Evolutionary conservation across 1,139 yeast species (phyloP).

Genomic region (Sugiyamaella japonica): DNA sequence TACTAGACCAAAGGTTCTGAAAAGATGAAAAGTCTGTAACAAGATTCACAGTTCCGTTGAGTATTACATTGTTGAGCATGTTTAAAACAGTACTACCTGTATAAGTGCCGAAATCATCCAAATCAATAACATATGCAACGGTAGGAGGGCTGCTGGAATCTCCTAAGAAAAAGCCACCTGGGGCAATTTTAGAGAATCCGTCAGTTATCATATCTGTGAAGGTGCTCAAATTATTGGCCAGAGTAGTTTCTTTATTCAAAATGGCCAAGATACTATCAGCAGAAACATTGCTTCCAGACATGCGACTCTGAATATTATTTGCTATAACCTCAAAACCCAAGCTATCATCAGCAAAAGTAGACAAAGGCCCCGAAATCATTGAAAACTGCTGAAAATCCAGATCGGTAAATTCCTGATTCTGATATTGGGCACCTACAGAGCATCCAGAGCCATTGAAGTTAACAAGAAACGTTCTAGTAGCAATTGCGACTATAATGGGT

Average conservation of each 20-base stretch:
- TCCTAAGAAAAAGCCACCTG: slow-evolving; percentile 40
- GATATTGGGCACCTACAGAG: slow-evolving; percentile 24
- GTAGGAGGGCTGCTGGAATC: slow-evolving; percentile 25
- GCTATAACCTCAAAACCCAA: slow-evolving; percentile 28
- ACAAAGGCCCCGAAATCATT: slow-evolving; percentile 26
- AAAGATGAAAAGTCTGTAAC: slow-evolving; percentile 39
- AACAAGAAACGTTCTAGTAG: slow-evolving; percentile 33
- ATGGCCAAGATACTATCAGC: slow-evolving; percentile 19
- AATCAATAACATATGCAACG: slow-evolving; percentile 36
- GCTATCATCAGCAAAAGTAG: slow-evolving; percentile 11
- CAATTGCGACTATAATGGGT: slow-evolving; percentile 39
- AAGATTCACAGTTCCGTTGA: slow-evolving; percentile 36
- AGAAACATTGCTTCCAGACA: slow-evolving; percentile 13
- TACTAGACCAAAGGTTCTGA: slow-evolving; percentile 37
- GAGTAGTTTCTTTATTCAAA: slow-evolving; percentile 21
- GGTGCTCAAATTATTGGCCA: slow-evolving; percentile 25
- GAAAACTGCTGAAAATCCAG: slow-evolving; percentile 22
- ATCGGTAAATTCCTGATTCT: slow-evolving; percentile 28
- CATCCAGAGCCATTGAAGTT: slow-evolving; percentile 34
- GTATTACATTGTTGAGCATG: slow-evolving; percentile 34
- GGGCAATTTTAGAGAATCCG: slow-evolving; percentile 31
- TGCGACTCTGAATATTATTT: slow-evolving; percentile 24
- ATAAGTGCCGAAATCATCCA: slow-evolving; percentile 30
- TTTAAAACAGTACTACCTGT: slow-evolving; percentile 36
- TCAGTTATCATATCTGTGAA: slow-evolving; percentile 28